Evolutionary conservation across 2,329 filamentous ascomycete genomes (phyloP), one percentile per base, ranked within the genome.

Genomic region (Diaporthe sp.): DNA sequence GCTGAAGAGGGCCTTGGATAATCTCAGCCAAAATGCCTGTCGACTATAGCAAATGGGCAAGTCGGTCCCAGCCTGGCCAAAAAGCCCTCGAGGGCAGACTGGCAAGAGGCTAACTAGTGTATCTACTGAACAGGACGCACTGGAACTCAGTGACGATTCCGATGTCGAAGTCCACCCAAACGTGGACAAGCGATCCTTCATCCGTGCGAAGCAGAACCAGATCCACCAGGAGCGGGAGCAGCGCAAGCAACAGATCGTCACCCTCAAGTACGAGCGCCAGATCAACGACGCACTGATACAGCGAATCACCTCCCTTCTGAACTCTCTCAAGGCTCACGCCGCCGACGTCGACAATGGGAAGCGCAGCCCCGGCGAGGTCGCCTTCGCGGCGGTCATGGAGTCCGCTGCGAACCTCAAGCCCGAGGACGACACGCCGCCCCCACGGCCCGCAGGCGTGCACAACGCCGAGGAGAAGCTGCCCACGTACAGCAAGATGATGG

Each of bases 81-180:
- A n/a, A 4, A 42, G 46, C 28, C 22, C 8, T 34, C 28, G 13
- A 46, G 25, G 79, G 10, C 44, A 79, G 79, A 74, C 28, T 49
- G 44, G 51, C 72, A 72, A 9, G 25, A 28, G 59, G 51, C 73
- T 74, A 39, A 72, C 49, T 25, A 6, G n/a, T 3, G 13, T 17
- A 5, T 31, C 13, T 31, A 12, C n/a, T 25, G 22, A 31, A 46
- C 76, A 94, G 93, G 94, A 98, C 83, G 93, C 94, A 76, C 91
- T 99, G 82, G 97, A 99, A 92, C 92, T 99, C 82, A 98, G 95
- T 82, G 97, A 99, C 85, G 97, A 99, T 86, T 98, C 95, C 70
- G 97, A 99, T 82, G 93, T 99, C 81, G 97, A 99, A 87, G 97
- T 98, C 70, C 97, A 99, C 85, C 97, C 97, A 76, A 99, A 99